Base-by-base conservation (phyloP, 257 asterid genomes). In the Mentha longifolia region DNA sequence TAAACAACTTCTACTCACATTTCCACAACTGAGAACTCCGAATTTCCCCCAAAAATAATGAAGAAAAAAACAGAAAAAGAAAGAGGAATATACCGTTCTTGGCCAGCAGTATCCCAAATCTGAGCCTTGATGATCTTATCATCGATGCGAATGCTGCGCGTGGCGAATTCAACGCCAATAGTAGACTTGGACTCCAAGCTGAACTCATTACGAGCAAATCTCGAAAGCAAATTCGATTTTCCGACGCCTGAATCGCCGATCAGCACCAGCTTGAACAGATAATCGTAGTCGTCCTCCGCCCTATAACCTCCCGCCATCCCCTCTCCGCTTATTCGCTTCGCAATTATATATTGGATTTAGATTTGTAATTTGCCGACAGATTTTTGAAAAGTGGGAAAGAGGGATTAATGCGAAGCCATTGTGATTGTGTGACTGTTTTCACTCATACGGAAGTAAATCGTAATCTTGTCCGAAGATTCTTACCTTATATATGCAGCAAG, bases 81-180 rank as follows among this genome's bases (percentile, higher is more conserved):
- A 47, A 65, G 1, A 6, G 7, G 4, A 22, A 1, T 65, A 1
- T 65, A 85, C 90, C 90, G 74, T 73, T 85, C 90, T 65, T 85
- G 90, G n/a, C 90, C 90, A 65, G 90, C 90, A 37, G 90, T 85
- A 76, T 85, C 90, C 90, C 90, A 85, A 81, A 85, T 85, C 88
- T 85, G 90, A 59, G 90, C 88, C 72, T 85, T 85, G 59, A 85
- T 66, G 67, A 85, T 71, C 85, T 83, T 85, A 76, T 81, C 86
- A 60, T 85, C 90, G 15, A 85, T 88, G 51, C 82, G 85, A 50
- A 85, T 64, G 20, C 83, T 83, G 43, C 90, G 85, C 33, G 90
- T 85, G 49, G 90, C 90, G 54, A 85, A 85, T 60, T 85, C 90
- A 41, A 85, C 90, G 42, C 90, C 90, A 7, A 85, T 85, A 12